Percentiles rank a stretch among this genome's conserved stretches.
phyloP scores from a whole-genome alignment of 2,329 filamentous ascomycete species.

The Penicillium freii region DNA sequence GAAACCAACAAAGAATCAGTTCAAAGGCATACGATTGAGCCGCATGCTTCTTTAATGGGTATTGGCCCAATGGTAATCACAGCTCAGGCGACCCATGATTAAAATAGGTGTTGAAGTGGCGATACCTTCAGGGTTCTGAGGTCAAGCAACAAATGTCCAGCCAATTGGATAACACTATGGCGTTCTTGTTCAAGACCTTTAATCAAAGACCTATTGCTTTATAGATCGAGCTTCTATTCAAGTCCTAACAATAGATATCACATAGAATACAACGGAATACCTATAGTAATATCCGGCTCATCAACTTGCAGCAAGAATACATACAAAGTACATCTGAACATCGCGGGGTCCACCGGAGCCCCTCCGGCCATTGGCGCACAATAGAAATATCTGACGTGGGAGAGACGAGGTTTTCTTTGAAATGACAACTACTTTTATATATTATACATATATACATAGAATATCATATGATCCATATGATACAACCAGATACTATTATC shows the following conservation, averaged over 20 bases:
- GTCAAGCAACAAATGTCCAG: slow-evolving; percentile 9
- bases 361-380: slow-evolving; percentile 13
- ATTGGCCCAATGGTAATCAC: not conserved
- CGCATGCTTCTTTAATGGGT: not conserved
- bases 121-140: slow-evolving; percentile 8
- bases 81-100: not conserved
- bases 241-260: not conserved
- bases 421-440: slow-evolving; percentile 3
- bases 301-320: slow-evolving; percentile 6
- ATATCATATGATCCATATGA: not conserved
- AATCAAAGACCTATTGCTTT: not conserved
- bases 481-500: not conserved
- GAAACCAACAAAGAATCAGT: not conserved
- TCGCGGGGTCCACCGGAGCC: slow-evolving; percentile 25
- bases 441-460: too few relatives aligned
- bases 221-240: not conserved
- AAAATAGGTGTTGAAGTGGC: slow-evolving; percentile 6
- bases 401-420: not conserved
- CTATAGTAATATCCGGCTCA: not conserved
- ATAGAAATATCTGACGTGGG: slow-evolving; percentile 12
- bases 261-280: not conserved
- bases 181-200: not conserved
- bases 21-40: not conserved
- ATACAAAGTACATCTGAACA: not conserved
- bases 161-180: slow-evolving; percentile 9